phyloP scores from a whole-genome alignment of 2,329 filamentous ascomycete genomes.

The Emergomyces africanus region DNA sequence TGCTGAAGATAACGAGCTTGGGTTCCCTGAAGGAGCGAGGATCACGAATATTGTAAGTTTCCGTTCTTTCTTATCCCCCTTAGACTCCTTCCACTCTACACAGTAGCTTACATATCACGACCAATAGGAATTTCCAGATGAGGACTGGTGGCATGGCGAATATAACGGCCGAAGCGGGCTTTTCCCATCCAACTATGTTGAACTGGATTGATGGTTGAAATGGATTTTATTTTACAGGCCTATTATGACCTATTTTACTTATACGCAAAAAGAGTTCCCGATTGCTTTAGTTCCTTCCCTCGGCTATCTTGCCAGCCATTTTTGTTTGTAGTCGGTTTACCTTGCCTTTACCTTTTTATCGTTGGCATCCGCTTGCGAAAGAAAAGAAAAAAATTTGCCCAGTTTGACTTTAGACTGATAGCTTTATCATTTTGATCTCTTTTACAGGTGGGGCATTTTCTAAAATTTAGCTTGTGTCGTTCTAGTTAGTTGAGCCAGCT shows the following conservation, averaged over 20 bases:
- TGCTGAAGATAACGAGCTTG: slow-evolving; percentile 76
- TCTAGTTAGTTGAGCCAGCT: not conserved
- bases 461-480: not conserved
- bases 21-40: slow-evolving; percentile 79
- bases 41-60: slow-evolving; percentile 62
- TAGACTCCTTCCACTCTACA: not conserved
- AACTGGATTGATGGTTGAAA: slow-evolving; percentile 22
- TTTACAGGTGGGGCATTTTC: not conserved
- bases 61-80: not conserved
- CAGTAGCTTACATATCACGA: slow-evolving; percentile 3
- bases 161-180: slow-evolving; percentile 68
- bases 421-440: not conserved
- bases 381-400: not conserved
- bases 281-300: not conserved
- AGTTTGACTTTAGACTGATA: not conserved
- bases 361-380: not conserved
- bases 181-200: slow-evolving; percentile 51
- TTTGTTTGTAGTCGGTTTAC: not conserved
- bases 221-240: not conserved
- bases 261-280: not conserved
- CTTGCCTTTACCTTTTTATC: not conserved
- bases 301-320: not conserved
- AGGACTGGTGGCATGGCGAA: slow-evolving; percentile 96
- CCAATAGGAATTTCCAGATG: slow-evolving; percentile 77
- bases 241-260: not conserved